These are phyloP conservation scores for Polyporus tsugae DNA, from an alignment of 1,284 basidiomycete species.

Conservation along the genomic window DNA sequence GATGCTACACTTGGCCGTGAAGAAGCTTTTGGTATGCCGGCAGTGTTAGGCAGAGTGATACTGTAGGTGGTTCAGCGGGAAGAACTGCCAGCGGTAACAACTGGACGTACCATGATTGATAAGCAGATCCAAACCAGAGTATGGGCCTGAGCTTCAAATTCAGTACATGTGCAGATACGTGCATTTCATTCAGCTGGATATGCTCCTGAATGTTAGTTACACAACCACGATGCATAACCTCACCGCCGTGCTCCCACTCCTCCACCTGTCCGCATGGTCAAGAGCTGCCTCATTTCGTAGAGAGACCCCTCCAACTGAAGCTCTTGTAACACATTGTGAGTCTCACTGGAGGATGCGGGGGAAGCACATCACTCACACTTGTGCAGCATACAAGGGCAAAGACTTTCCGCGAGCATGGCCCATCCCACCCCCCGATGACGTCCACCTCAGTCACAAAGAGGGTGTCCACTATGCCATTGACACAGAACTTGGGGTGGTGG, in stretches of 20 bases:
- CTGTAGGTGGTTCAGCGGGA: no score
- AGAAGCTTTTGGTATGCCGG: not conserved
- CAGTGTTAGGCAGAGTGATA: not conserved
- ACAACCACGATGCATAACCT: no score
- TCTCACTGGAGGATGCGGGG: not conserved
- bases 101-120: not conserved
- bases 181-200: no score
- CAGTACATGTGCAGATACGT: no score
- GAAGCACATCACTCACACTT: no score
- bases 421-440: slow-evolving; percentile 16
- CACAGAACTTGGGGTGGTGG: slow-evolving; percentile 22
- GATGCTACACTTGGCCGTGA: not conserved
- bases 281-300: not conserved
- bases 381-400: slow-evolving; percentile 20
- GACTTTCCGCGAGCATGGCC: slow-evolving; percentile 27
- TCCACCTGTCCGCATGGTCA: no score
- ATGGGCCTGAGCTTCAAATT: no score
- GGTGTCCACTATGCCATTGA: slow-evolving; percentile 27
- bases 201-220: no score
- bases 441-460: slow-evolving; percentile 26
- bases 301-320: not conserved
- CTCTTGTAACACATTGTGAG: not conserved
- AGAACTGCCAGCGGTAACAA: no score
- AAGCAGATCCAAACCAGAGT: not conserved
- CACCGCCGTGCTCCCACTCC: no score